Conservation (phyloP, 1,284 basidiomycete species). For the Puccinia horiana region DNA sequence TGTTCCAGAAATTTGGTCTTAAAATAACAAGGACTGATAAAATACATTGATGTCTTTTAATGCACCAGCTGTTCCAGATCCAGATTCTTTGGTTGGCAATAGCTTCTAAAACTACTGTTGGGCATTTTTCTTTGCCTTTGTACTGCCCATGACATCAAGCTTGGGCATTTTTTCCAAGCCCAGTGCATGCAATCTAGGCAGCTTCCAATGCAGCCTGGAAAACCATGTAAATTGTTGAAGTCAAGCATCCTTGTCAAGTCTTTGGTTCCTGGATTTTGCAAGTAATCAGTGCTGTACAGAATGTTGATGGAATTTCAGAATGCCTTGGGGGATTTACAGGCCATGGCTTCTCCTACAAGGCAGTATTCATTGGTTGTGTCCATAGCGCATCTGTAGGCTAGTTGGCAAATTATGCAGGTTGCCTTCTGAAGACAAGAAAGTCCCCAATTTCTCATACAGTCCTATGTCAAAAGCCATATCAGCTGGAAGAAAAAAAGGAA, state of each 20-base stretch:
- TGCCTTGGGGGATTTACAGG: background rate
- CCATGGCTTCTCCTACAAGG: background rate
- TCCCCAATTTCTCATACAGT: background rate
- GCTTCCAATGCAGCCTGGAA: slow-evolving; percentile 35
- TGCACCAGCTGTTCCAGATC: slow-evolving; percentile 28
- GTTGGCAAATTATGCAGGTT: background rate
- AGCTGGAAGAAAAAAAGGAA: too few relatives aligned
- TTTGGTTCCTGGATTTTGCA: background rate
- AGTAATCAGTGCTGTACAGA: background rate
- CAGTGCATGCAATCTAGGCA: slow-evolving; percentile 41
- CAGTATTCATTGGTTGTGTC: slow-evolving; percentile 7
- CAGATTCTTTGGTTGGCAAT: background rate
- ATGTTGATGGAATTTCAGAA: background rate
- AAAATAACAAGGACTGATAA: background rate
- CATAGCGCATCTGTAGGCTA: slow-evolving; percentile 19
- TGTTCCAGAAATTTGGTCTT: background rate
- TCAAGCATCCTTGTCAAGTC: background rate
- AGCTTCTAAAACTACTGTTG: slow-evolving; percentile 28
- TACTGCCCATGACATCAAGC: slow-evolving; percentile 3
- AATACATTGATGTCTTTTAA: slow-evolving; percentile 33
- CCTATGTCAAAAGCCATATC: background rate
- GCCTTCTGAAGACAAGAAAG: slow-evolving; percentile 6
- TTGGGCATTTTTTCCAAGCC: slow-evolving; percentile 36
- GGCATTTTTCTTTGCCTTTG: slow-evolving; percentile 14
- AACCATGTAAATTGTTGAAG: background rate